Percentiles rank a stretch among this genome's conserved stretches.
These are phyloP conservation scores for Austroboletus olivaceoglutinosus DNA, from an alignment of 1,284 basidiomycete species.

Conservation along the genomic window DNA sequence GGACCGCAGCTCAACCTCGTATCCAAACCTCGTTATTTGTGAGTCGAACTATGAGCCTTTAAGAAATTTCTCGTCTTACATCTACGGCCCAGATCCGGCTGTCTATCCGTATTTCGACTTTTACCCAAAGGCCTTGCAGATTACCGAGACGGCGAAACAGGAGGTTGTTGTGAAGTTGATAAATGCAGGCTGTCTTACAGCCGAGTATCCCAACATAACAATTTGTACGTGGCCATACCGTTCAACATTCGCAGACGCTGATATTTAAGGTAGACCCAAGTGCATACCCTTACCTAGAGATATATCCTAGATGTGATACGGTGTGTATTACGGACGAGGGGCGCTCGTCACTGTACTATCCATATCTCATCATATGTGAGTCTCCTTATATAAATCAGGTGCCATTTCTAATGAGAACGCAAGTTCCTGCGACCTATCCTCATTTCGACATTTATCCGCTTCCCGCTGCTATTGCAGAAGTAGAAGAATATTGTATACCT, in stretches of 20 bases:
- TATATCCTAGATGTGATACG: slow-evolving; percentile 38
- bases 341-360: slow-evolving; percentile 23
- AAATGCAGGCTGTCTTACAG: slow-evolving; percentile 3
- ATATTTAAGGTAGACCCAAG: slow-evolving; percentile 34
- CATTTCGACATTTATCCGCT: slow-evolving; percentile 46
- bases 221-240: slow-evolving; percentile 32
- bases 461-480: not conserved
- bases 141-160: not conserved
- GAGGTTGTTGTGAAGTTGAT: slow-evolving; percentile 4
- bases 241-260: slow-evolving; percentile 1
- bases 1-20: slow-evolving; percentile 1
- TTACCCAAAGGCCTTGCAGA: slow-evolving; percentile 21
- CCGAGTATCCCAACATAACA: slow-evolving; percentile 34
- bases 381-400: not conserved
- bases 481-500: not conserved
- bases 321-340: slow-evolving; percentile 8
- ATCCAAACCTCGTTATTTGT: slow-evolving; percentile 28
- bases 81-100: slow-evolving; percentile 20
- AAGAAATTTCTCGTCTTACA: not conserved
- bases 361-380: slow-evolving; percentile 36
- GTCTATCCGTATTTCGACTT: slow-evolving; percentile 33
- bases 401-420: slow-evolving; percentile 9
- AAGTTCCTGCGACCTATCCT: slow-evolving; percentile 47
- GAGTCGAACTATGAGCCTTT: slow-evolving; percentile 3
- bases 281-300: slow-evolving; percentile 46